Evolutionary conservation across 495 filamentous ascomycete species (phyloP), one percentile per base, ranked within the genome.

Genomic region (Aspergillus coremiiformis): DNA sequence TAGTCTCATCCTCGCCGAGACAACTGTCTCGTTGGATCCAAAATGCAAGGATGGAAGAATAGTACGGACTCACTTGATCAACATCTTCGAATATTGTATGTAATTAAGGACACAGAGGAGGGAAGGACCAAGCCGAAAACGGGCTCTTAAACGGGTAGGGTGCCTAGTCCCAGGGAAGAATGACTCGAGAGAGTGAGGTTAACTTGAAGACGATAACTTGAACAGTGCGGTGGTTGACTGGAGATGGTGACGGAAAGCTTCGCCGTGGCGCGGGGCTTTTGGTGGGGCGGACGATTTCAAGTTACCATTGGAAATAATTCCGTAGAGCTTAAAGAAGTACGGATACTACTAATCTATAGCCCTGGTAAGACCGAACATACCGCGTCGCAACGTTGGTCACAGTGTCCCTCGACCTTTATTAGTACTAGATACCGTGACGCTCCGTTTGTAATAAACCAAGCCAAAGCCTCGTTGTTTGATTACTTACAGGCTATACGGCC

Each of bases 31-130:
- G 32, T 35, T 35, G 32, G 32, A n/a, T 3, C 32, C 5, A n/a
- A 14, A 35, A 35, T 3, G 32, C 32, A 35, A 35, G 32, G 14
- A n/a, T 15, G 12, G 32, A 5, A 15, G n/a, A n/a, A n/a, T n/a
- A n/a, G n/a, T n/a, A n/a, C n/a, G n/a, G n/a, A 65, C 66, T 60
- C 46, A 77, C 73, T 77, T 77, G 66, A 77, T 77, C 63, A 77
- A 60, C 73, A 77, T 76, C 37, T 55, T 73, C 65, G 35, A 11
- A n/a, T 14, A 23, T 12, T 48, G 47, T 32, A 20, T 17, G n/a
- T 32, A 11, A 33, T 19, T 33, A 2, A 43, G 30, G 32, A 19
- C 29, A 39, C 10, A 44, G 11, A 6, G 14, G 32, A 12, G 2
- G 12, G 9, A 12, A 35, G 5, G 12, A 14, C 32, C n/a, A 35